phyloP scores from a whole-genome alignment of 202 grass and related monocot genomes.

The Bolboschoenoplectus hybrid region DNA sequence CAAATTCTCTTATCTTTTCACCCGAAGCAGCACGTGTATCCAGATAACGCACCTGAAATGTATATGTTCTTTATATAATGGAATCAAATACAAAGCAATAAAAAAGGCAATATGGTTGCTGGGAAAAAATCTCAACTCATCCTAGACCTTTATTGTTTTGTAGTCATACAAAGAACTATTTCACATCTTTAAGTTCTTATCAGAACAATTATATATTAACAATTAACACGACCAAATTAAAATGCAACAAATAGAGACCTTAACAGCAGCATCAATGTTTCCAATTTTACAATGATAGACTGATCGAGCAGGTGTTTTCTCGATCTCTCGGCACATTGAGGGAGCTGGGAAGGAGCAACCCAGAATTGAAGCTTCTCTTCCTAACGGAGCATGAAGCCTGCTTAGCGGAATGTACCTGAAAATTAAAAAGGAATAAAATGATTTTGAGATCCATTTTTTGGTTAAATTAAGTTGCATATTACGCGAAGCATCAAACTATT shows the following conservation, averaged over 20 bases:
- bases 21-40: slow-evolving; percentile 53
- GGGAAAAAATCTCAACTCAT: not conserved
- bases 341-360: slow-evolving; percentile 58
- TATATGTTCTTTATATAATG: not conserved
- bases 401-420: slow-evolving; percentile 88
- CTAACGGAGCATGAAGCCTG: slow-evolving; percentile 53
- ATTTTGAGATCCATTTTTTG: not conserved
- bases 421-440: not conserved
- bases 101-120: not conserved
- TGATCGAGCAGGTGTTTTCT: slow-evolving; percentile 59
- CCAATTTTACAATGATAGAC: slow-evolving; percentile 90
- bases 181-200: slow-evolving; percentile 17
- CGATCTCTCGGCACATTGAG: slow-evolving; percentile 60
- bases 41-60: slow-evolving; percentile 64
- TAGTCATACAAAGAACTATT: not conserved
- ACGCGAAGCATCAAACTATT: not conserved
- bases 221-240: slow-evolving; percentile 31
- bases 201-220: not conserved
- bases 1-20: slow-evolving; percentile 78
- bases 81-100: slow-evolving; percentile 3
- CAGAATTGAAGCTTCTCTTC: slow-evolving; percentile 49
- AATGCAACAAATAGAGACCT: slow-evolving; percentile 53
- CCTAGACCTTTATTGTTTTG: not conserved
- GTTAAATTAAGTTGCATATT: slow-evolving; percentile 10
- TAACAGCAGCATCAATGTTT: slow-evolving; percentile 73